Base-by-base conservation (phyloP, 2,329 filamentous ascomycete genomes). In the Thielaviopsis ethacetica region DNA sequence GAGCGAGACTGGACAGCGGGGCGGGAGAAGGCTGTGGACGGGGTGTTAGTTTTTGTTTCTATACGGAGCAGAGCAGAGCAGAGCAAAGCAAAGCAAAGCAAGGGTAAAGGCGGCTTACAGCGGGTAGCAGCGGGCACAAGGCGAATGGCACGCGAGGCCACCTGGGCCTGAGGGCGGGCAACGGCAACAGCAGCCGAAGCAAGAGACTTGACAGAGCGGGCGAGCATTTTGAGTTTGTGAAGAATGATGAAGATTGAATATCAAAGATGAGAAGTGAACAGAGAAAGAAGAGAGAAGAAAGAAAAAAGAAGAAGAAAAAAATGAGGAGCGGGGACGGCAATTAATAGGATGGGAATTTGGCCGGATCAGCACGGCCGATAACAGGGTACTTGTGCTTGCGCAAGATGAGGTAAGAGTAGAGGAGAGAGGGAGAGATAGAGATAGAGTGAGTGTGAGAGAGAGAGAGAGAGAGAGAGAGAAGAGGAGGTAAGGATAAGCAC, bases 161-260 rank as follows among this genome's bases (percentile, higher is more conserved):
- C 24, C 24, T 24, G 21, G 55, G 38, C 41, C 44, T 53, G 50
- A 41, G 51, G 26, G 38, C 27, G 49, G 24, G 44, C 52, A 34
- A 41, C 54, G 44, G 41, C 53, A 19, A 54, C 27, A n/a, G 56
- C 26, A 24, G 56, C 54, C 19, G 52, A 54, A 17, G 41, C 19
- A 24, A 58, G 19, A 49, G 59, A 44, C 53, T 60, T 60, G 59
- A 58, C 24, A 50, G 59, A 54, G 53, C 59, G 59, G 24, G 59
- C 52, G 44, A 61, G 54, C 59, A 61, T 61, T 30, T 17, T 61
- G 51, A 27, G 4, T 27, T 4, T 27, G 4, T 27, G 41, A 27
- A 21, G 26, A n/a, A n/a, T n/a, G n/a, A n/a, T n/a, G n/a, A n/a
- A n/a, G n/a, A n/a, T n/a, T n/a, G n/a, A n/a, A n/a, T n/a, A n/a